Conservation (phyloP, 805 yeast species). For the Ogataea pini region DNA sequence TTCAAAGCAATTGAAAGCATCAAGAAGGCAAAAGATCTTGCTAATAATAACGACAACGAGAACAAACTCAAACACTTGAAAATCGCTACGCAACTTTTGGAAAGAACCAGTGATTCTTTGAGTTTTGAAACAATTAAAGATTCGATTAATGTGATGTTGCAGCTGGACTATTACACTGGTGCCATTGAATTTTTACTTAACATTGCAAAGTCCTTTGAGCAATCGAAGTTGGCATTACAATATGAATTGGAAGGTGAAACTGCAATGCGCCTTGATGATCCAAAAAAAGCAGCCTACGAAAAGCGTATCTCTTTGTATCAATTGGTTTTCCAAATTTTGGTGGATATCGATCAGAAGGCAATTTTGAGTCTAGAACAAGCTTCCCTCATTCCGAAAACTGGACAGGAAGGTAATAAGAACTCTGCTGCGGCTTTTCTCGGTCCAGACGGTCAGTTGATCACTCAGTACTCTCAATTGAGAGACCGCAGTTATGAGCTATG, state of each 20-base stretch:
- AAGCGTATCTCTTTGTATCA: constrained; percentile 64
- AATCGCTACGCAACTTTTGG: constrained; percentile 74
- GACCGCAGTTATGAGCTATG: constrained; percentile 75
- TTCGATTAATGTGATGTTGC: constrained; percentile 74
- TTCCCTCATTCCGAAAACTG: constrained; percentile 17
- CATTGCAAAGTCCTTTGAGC: constrained; percentile 69
- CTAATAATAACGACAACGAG: constrained; percentile 70
- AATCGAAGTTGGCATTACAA: constrained; percentile 57
- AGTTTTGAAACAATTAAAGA: constrained; percentile 79
- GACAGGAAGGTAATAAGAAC: constrained; percentile 7
- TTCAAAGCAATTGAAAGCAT: constrained; percentile 93
- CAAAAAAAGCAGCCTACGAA: constrained; percentile 50
- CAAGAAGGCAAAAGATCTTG: constrained; percentile 79
- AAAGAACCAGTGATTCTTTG: constrained; percentile 75
- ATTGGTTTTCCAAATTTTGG: constrained; percentile 72
- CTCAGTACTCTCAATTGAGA: constrained; percentile 58
- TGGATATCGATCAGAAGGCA: constrained; percentile 67
- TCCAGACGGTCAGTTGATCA: constrained; percentile 38
- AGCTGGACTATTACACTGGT: constrained; percentile 76
- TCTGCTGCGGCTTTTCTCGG: constrained; percentile 28
- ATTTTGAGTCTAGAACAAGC: constrained; percentile 41
- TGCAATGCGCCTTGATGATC: constrained; percentile 42
- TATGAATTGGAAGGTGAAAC: constrained; percentile 45
- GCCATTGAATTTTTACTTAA: constrained; percentile 81
- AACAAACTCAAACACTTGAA: constrained; percentile 62